These are phyloP conservation scores for Capillidium heterosporum DNA, from an alignment of 371 early-diverging fungal species.

Conservation along the genomic window DNA sequence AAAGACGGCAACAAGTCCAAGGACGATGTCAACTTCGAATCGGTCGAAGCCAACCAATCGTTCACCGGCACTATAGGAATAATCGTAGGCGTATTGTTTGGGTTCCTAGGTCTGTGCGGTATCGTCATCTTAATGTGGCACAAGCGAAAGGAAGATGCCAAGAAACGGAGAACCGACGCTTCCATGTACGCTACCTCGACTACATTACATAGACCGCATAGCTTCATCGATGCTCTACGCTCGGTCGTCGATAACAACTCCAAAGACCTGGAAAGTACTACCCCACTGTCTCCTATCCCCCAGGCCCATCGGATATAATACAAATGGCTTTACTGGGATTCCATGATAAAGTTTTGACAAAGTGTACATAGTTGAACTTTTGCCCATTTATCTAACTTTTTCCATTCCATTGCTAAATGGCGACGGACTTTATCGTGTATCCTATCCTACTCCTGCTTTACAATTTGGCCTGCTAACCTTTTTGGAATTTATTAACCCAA, in stretches of 20 bases:
- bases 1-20: not conserved
- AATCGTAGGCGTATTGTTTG: not conserved
- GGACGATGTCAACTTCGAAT: not conserved
- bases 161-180: not conserved
- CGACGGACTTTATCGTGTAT: no score
- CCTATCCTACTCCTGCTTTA: no score
- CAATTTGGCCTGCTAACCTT: no score
- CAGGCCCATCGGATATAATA: no score
- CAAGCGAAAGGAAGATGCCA: not conserved
- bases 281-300: not conserved
- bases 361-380: no score
- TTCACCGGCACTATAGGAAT: not conserved
- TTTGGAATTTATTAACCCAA: no score
- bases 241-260: slow-evolving; percentile 1
- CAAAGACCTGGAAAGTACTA: not conserved
- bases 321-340: no score
- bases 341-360: no score
- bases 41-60: not conserved
- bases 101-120: not conserved
- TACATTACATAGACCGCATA: not conserved
- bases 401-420: no score
- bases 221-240: not conserved
- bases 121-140: slow-evolving; percentile 1
- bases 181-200: not conserved
- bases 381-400: no score